These are phyloP conservation scores for Phaeophleospora eucalypticola DNA, from an alignment of 2,329 filamentous ascomycete genomes.

Conservation along the genomic window DNA sequence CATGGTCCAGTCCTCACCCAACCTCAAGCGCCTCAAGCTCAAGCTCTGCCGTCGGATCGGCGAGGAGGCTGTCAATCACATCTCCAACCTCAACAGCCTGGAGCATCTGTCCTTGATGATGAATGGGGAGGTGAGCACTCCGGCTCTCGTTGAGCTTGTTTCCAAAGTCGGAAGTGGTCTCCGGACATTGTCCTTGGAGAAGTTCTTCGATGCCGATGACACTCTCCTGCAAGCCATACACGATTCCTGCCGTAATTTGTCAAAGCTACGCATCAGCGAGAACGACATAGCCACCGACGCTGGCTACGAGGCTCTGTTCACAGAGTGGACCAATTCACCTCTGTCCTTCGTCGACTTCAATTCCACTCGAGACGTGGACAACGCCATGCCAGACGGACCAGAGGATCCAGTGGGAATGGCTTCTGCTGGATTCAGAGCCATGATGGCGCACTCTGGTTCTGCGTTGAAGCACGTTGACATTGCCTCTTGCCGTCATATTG, in stretches of 20 bases:
- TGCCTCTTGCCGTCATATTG: constrained; percentile 80
- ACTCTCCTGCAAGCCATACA: constrained; percentile 67
- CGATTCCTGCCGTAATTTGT: constrained; percentile 61
- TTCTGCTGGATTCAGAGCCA: constrained; percentile 67
- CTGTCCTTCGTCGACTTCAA: constrained; percentile 70
- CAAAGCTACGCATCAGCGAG: constrained; percentile 76
- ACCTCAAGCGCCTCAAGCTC: constrained; percentile 72
- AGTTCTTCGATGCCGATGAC: constrained; percentile 64
- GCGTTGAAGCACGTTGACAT: constrained; percentile 67
- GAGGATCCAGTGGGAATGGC: constrained; percentile 66
- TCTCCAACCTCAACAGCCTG: constrained; percentile 60
- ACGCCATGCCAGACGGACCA: constrained; percentile 61
- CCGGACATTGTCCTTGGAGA: constrained; percentile 72
- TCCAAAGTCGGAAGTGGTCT: constrained; percentile 60
- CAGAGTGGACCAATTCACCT: constrained; percentile 67
- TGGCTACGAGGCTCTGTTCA: constrained; percentile 70
- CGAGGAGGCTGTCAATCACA: constrained; percentile 59
- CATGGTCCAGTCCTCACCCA: constrained; percentile 62
- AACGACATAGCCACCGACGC: constrained; percentile 72
- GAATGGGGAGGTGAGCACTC: constrained; percentile 52
- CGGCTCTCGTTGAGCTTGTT: constrained; percentile 60
- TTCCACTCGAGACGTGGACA: constrained; percentile 72
- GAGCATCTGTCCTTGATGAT: constrained; percentile 73
- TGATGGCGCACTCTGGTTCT: constrained; percentile 78
- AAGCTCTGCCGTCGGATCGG: constrained; percentile 73